These are phyloP conservation scores for Wickerhamomyces rabaulensis DNA, from an alignment of 805 yeast genomes.

Conservation along the genomic window DNA sequence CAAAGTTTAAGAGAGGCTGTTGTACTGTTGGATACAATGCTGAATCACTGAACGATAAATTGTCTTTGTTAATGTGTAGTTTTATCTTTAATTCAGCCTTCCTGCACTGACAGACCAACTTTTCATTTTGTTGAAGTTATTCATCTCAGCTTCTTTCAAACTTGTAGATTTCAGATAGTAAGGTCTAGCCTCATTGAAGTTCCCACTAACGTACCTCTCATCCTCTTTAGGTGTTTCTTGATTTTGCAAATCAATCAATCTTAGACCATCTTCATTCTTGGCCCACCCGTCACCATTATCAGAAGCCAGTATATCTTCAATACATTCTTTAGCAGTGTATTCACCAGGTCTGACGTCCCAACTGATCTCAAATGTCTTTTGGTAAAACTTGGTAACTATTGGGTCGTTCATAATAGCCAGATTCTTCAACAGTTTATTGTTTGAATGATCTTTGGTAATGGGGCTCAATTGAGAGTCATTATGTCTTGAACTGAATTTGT, in stretches of 20 bases:
- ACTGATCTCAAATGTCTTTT: slow-evolving; percentile 49
- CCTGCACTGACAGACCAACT: slow-evolving; percentile 34
- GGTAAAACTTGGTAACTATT: slow-evolving; percentile 42
- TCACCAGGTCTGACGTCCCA: slow-evolving; percentile 59
- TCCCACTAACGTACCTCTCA: neutral
- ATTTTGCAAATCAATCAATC: slow-evolving; percentile 31
- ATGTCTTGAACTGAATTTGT: slow-evolving; percentile 1
- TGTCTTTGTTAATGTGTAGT: too few species aligned
- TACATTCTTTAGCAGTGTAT: slow-evolving; percentile 62
- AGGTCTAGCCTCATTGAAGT: neutral
- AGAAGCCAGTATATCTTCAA: slow-evolving; percentile 69
- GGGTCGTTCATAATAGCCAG: slow-evolving; percentile 36
- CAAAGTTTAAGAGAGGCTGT: too few species aligned
- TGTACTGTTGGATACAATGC: too few species aligned
- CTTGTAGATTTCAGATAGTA: neutral
- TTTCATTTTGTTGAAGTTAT: slow-evolving; percentile 27
- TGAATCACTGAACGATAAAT: too few species aligned
- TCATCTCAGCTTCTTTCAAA: slow-evolving; percentile 24
- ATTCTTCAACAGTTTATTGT: slow-evolving; percentile 6
- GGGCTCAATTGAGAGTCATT: neutral
- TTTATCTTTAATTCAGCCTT: neutral
- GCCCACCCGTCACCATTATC: slow-evolving; percentile 72
- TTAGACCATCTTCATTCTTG: slow-evolving; percentile 39
- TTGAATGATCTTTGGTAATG: neutral
- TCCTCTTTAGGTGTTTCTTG: slow-evolving; percentile 1